Evolutionary conservation across 2,329 filamentous ascomycete genomes (phyloP), one percentile per base, ranked within the genome.

Genomic region (Paecilomyces sp.): DNA sequence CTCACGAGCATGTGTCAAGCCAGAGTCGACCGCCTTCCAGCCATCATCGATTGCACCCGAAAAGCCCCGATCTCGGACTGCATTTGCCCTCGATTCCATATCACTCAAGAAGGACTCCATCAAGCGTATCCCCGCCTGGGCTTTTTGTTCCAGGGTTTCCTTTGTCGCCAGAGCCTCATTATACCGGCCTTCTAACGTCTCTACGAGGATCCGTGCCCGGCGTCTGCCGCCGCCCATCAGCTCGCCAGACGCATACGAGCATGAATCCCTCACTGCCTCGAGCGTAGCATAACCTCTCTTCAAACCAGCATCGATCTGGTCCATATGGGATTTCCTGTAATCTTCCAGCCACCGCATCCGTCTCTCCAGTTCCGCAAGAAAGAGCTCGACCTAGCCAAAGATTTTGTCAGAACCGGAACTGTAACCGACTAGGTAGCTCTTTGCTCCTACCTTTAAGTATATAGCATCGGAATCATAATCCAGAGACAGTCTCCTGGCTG

Each of bases 141-240:
- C 92, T 78, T 97, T 97, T 67, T 96, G 92, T 69, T 94, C 91
- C 67, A 97, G 77, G 0, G 91, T 92, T 70, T 91, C 92, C 64
- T 92, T 91, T 2, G 89, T 90, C 15, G 85, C 88, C 64, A 99
- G 77, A 1, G 90, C 92, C 67, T 94, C 90, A 63, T 95, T 88
- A 75, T 97, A 99, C 64, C 90, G 84, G 30, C 83, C 83, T 74
- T 99, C 94, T 13, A 99, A 80, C 0, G 92, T 96, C 68, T 97
- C 93, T 34, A 99, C 91, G 79, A 97, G 88, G 60, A 97, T 85
- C 64, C 91, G 89, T 61, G 95, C 86, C 62, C 92, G 85, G 64
- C 91, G 86, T 57, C 90, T 88, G 24, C 94, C 92, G 41, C 90
- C 90, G 59, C 92, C 94, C 66, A 97, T 85, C 54, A 97, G 85